Evolutionary conservation across 1,284 basidiomycete genomes (phyloP).

Genomic region (Marasmius sp.): DNA sequence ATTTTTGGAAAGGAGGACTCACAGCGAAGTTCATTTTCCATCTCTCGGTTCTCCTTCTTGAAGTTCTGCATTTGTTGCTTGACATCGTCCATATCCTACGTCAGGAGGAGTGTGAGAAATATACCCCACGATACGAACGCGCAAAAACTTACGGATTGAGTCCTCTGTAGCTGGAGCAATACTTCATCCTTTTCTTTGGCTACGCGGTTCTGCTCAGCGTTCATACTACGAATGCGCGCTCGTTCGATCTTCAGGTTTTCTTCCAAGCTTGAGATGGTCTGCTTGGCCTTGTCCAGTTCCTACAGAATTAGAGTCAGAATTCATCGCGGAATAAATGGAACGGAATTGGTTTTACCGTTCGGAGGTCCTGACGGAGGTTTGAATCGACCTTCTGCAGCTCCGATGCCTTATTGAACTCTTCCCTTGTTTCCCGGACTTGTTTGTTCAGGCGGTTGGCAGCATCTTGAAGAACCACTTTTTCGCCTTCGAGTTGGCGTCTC

Average conservation of each 20-base stretch:
- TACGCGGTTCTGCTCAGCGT: constrained; percentile 59
- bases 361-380: constrained; percentile 45
- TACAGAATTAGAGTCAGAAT: constrained; percentile 25
- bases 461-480: constrained; percentile 70
- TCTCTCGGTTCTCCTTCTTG: constrained; percentile 13
- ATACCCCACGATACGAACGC: background rate
- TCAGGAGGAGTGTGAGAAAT: constrained; percentile 4
- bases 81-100: constrained; percentile 75
- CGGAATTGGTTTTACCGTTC: constrained; percentile 46
- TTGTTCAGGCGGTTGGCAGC: constrained; percentile 62
- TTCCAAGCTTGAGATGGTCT: constrained; percentile 66
- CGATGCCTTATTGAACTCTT: constrained; percentile 50
- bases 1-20: background rate
- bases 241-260: constrained; percentile 67
- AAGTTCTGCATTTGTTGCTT: constrained; percentile 44
- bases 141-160: constrained; percentile 55
- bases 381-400: constrained; percentile 51
- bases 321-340: background rate
- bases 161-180: constrained; percentile 59
- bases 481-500: constrained; percentile 56
- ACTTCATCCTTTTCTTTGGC: constrained; percentile 65
- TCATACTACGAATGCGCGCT: constrained; percentile 56
- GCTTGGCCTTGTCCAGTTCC: constrained; percentile 70
- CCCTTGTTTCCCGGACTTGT: constrained; percentile 57
- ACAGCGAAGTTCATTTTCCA: constrained; percentile 13